Conservation (phyloP, 345 rosid genomes). For the Jatropha curcas region DNA sequence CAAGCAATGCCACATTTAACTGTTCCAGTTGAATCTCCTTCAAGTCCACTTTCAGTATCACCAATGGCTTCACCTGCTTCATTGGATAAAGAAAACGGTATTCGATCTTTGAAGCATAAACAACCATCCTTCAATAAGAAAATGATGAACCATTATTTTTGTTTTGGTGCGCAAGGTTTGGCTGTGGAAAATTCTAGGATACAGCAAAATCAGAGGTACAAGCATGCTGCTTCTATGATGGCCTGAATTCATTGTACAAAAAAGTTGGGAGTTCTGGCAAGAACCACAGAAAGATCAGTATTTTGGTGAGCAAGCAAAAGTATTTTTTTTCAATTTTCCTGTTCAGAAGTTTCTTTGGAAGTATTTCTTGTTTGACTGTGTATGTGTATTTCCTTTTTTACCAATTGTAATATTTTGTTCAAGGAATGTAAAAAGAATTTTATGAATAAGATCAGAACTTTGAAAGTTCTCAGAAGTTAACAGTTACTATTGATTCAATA, state of each 20-base stretch:
- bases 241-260: constrained; percentile 29
- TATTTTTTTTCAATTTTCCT: not conserved
- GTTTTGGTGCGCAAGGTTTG: constrained; percentile 66
- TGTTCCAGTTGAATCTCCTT: constrained; percentile 39
- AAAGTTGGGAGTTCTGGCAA: not conserved
- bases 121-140: constrained; percentile 46
- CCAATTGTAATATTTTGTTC: constrained; percentile 7
- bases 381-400: not conserved
- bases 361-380: not conserved
- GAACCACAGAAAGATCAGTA: not conserved
- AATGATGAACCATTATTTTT: constrained; percentile 65
- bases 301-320: not conserved
- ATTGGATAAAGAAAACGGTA: constrained; percentile 29
- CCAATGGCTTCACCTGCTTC: constrained; percentile 41
- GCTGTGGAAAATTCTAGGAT: constrained; percentile 44
- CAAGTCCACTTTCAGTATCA: constrained; percentile 40
- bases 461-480: not conserved
- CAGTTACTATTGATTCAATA: no score
- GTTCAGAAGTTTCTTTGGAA: not conserved
- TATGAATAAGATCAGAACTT: not conserved
- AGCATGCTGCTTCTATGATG: constrained; percentile 46
- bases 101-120: constrained; percentile 27
- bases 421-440: not conserved
- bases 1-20: constrained; percentile 48
- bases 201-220: constrained; percentile 34